Conservation (phyloP, 208 protist species). For the Wallacemonas sp. region DNA sequence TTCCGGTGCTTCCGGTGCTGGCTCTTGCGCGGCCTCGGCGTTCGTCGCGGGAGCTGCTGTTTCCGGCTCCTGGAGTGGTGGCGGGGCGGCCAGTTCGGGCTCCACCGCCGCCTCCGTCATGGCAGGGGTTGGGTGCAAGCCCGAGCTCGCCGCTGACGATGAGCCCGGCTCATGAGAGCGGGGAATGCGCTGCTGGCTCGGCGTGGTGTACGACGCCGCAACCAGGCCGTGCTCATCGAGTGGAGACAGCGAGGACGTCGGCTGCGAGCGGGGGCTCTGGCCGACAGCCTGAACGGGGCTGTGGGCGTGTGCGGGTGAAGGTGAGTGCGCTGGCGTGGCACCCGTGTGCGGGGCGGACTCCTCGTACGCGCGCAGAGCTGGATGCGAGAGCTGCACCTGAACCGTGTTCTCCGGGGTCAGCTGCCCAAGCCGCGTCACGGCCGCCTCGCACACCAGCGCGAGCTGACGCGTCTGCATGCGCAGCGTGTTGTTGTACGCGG, state of each 20-base stretch:
- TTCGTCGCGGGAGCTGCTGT: too few species aligned
- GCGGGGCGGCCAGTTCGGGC: too few species aligned
- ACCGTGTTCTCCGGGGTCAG: background rate
- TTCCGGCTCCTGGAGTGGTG: too few species aligned
- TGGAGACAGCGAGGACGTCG: background rate
- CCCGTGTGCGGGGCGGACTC: background rate
- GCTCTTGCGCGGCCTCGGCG: too few species aligned
- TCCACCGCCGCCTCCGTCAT: background rate
- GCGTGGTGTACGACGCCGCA: background rate
- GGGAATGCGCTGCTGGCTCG: conserved; percentile 9
- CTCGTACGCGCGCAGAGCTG: background rate
- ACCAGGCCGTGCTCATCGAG: background rate
- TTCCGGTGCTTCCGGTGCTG: too few species aligned
- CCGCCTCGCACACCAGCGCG: conserved; percentile 8
- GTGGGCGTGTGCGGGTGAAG: conserved; percentile 1
- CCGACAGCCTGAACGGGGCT: background rate
- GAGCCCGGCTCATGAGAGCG: background rate
- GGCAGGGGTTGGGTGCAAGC: background rate
- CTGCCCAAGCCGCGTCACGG: background rate
- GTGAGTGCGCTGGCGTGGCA: background rate
- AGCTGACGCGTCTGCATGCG: conserved; percentile 6
- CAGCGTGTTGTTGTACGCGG: background rate
- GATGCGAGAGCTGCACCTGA: background rate
- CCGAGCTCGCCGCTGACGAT: background rate
- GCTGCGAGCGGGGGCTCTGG: background rate